Evolutionary conservation across 1,139 yeast genomes (phyloP).

Genomic region (Saccharomyces uvarum): DNA sequence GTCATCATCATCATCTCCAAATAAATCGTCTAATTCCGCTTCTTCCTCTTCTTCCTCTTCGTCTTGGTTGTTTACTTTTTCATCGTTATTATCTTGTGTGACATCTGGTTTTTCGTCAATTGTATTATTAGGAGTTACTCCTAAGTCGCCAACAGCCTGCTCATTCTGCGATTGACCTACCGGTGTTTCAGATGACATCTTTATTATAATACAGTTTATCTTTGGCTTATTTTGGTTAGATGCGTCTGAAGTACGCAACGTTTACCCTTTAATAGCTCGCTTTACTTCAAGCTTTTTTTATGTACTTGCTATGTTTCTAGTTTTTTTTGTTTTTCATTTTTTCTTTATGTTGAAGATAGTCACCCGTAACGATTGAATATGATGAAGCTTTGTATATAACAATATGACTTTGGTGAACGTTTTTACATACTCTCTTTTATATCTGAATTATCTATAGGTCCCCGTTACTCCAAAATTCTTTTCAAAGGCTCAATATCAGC

Average conservation of each 20-base stretch:
- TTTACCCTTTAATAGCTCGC: background rate
- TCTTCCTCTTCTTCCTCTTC: conserved; percentile 6
- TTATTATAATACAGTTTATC: background rate
- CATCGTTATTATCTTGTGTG: background rate
- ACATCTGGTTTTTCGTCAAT: conserved; percentile 1
- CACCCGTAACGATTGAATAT: background rate
- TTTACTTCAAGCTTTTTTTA: background rate
- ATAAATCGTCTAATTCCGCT: conserved; percentile 36
- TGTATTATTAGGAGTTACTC: background rate
- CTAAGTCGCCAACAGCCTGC: background rate
- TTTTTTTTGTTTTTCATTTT: background rate
- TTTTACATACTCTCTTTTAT: background rate
- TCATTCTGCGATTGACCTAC: background rate
- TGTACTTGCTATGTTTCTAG: background rate
- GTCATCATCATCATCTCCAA: conserved; percentile 42
- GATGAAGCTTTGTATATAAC: background rate
- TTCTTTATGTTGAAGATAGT: background rate
- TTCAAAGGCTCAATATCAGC: conserved; percentile 62
- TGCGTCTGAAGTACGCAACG: background rate
- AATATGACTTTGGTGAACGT: background rate
- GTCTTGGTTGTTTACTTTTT: background rate
- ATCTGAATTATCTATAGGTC: background rate
- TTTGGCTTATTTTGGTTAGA: background rate
- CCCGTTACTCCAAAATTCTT: conserved; percentile 32
- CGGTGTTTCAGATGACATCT: background rate